phyloP scores from a whole-genome alignment of 2,329 filamentous ascomycete genomes.

The Pseudogymnoascus sp. region DNA sequence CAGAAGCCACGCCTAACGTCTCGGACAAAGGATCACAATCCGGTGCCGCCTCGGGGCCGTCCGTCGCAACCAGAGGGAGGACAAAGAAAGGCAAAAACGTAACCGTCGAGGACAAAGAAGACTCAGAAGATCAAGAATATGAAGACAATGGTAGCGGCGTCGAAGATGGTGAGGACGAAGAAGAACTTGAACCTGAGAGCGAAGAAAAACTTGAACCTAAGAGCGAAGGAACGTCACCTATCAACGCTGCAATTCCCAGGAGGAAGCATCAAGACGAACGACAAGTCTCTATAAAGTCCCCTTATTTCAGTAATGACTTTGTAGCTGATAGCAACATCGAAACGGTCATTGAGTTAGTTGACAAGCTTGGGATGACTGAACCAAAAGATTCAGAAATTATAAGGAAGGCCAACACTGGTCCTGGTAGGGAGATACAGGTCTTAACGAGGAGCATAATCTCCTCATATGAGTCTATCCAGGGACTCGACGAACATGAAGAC shows the following conservation, averaged over 20 bases:
- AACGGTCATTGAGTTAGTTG: neutral
- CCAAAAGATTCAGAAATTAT: neutral
- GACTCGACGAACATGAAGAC: neutral
- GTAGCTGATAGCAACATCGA: neutral
- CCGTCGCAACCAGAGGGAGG: neutral
- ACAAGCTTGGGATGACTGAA: neutral
- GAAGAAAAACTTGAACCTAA: neutral
- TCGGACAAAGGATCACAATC: neutral
- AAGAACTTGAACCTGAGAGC: neutral
- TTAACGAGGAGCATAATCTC: neutral
- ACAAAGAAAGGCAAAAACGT: conserved; percentile 6
- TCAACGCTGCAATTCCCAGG: neutral
- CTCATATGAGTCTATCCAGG: neutral
- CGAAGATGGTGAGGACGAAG: neutral
- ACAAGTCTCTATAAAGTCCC: neutral
- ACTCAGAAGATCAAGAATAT: neutral
- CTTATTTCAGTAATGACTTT: neutral
- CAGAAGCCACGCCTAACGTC: neutral
- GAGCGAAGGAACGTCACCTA: neutral
- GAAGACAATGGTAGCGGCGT: conserved; percentile 9
- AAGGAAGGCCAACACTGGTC: neutral
- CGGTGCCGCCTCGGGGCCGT: neutral
- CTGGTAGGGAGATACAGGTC: neutral
- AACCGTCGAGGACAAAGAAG: conserved; percentile 1
- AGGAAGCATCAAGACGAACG: neutral